Evolutionary conservation across 176 grass and related monocot genomes (phyloP), one percentile per base, ranked within the genome.

Genomic region (Eragrostis nindensis): DNA sequence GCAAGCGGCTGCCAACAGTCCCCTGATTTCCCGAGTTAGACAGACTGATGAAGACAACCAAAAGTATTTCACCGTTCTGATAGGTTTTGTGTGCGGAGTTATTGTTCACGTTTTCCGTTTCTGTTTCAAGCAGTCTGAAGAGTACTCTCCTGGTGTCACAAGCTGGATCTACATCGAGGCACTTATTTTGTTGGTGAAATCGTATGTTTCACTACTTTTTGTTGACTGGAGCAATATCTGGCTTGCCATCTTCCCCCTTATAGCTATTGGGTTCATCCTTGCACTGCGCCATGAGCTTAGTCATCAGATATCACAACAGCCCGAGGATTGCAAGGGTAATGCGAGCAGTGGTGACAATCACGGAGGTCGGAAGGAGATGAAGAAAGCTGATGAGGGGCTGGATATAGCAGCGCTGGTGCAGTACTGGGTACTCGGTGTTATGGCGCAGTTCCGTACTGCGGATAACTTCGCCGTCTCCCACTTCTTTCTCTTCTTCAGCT

Each of bases 401-500:
- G 19, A 21, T 29, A 11, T 11, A 14, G 60, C 7, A 2, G n/a
- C 18, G 0, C 1, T 42, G 17, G 24, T 85, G 7, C 67, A 66
- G 1, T 77, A 43, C 30, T 77, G 66, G 83, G 21, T 19, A 5
- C 55, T 71, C 1, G 12, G 55, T 36, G 0, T 0, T 1, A 63
- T 85, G 66, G 44, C 67, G n/a, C 83, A 29, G n/a, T n/a, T n/a
- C 8, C 15, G 30, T 0, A 12, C 3, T 11, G n/a, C 44, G 11
- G 66, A 62, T 2, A 15, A 1, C 0, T 78, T 71, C 1, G 27
- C 32, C 0, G 16, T 85, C 2, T 78, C 83, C 7, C 83, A 53
- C n/a, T 85, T 85, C 27, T 66, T 85, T 21, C 74, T 78, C 32
- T 85, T 78, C 55, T 66, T 85, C 56, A 70, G 83, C 36, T 71